These are phyloP conservation scores for Brassica hybrid DNA, from an alignment of 441 rosid species.

Conservation along the genomic window DNA sequence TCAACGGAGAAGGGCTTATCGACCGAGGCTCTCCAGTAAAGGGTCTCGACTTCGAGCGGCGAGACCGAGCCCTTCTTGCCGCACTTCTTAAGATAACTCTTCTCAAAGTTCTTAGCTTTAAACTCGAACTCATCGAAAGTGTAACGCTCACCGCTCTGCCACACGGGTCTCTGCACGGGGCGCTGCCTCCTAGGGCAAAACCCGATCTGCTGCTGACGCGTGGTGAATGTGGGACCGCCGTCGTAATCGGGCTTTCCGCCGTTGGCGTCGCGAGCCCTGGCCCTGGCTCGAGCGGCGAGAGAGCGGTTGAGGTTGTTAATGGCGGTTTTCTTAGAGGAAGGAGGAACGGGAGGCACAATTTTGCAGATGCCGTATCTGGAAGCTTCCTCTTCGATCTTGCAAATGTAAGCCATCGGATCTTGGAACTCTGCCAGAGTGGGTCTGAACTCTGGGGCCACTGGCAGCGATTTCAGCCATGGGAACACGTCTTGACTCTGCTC, in stretches of 20 bases:
- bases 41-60: slow-evolving; percentile 87
- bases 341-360: slow-evolving; percentile 88
- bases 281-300: slow-evolving; percentile 62
- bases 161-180: slow-evolving; percentile 87
- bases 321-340: slow-evolving; percentile 73
- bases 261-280: slow-evolving; percentile 36
- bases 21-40: slow-evolving; percentile 92
- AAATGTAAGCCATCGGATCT: slow-evolving; percentile 99
- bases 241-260: slow-evolving; percentile 34
- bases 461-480: slow-evolving; percentile 89
- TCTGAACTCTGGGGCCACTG: slow-evolving; percentile 89
- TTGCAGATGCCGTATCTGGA: slow-evolving; percentile 95
- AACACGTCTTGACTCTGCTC: slow-evolving; percentile 68
- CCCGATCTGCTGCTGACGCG: slow-evolving; percentile 99
- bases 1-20: slow-evolving; percentile 96
- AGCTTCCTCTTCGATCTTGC: slow-evolving; percentile 98
- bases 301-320: slow-evolving; percentile 83
- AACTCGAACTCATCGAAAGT: slow-evolving; percentile 86
- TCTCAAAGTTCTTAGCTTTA: slow-evolving; percentile 85
- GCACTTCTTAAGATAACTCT: slow-evolving; percentile 64
- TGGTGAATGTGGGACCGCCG: slow-evolving; percentile 80
- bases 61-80: slow-evolving; percentile 63
- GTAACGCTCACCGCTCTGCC: slow-evolving; percentile 97
- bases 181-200: slow-evolving; percentile 91
- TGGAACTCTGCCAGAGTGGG: slow-evolving; percentile 91